phyloP scores from a whole-genome alignment of 345 rosid species.

The Diplotaxis tenuifolia region DNA sequence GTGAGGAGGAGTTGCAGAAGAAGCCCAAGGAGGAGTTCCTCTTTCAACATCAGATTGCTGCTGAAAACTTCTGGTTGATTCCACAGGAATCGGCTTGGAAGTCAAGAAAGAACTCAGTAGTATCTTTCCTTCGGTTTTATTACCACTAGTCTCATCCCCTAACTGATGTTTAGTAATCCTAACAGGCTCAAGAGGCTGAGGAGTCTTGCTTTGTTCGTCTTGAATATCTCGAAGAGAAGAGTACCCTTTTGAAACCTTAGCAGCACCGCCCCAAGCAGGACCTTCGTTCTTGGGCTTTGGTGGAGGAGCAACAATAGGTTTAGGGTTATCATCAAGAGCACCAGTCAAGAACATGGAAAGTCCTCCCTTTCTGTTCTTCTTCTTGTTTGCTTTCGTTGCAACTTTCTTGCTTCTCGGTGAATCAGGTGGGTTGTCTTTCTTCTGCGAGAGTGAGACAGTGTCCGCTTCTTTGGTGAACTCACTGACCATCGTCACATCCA shows the following conservation, averaged over 20 bases:
- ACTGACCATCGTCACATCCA: conserved; percentile 30
- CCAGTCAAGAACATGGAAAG: conserved; percentile 97
- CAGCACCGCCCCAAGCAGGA: conserved; percentile 97
- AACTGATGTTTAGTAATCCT: conserved; percentile 42
- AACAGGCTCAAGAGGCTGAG: conserved; percentile 36
- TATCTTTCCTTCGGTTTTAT: conserved; percentile 58
- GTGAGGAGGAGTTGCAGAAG: conserved; percentile 73
- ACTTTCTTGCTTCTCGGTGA: conserved; percentile 43
- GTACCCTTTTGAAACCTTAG: conserved; percentile 66
- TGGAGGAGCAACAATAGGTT: conserved; percentile 48
- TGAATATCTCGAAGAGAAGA: conserved; percentile 84
- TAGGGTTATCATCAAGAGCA: conserved; percentile 80
- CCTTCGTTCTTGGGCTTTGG: conserved; percentile 71
- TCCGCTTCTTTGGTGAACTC: conserved; percentile 42
- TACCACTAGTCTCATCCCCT: conserved; percentile 44
- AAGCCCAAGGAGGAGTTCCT: conserved; percentile 89
- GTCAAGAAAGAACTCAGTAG: conserved; percentile 64
- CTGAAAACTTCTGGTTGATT: conserved; percentile 40
- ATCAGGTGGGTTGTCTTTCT: conserved; percentile 39
- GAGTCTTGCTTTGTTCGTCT: conserved; percentile 77
- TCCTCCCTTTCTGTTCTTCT: conserved; percentile 89
- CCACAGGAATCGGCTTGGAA: conserved; percentile 76
- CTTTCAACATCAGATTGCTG: conserved; percentile 58
- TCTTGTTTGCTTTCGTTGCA: conserved; percentile 50
- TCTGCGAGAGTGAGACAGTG: conserved; percentile 41